Base-by-base conservation (phyloP, 1,284 basidiomycete species). In the Cerioporus squamosus region DNA sequence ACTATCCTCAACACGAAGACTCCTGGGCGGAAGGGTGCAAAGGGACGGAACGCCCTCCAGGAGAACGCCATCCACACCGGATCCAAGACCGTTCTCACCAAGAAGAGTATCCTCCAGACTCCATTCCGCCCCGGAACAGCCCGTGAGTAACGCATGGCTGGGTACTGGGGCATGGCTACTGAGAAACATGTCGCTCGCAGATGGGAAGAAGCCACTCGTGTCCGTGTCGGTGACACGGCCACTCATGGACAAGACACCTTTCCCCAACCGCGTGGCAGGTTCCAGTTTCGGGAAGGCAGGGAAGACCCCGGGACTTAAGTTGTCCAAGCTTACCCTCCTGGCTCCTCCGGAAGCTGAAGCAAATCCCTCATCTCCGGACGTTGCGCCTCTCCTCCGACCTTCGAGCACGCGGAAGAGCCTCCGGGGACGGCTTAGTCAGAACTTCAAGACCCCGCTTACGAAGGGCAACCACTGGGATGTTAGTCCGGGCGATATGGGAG, bases 381-480 rank as follows among this genome's bases (percentile, higher is more conserved):
- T 56, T 64, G 57, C 71, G 42, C 76, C 75, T 0, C 68, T 78
- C 6, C 75, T 81, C 12, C 81, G 86, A 4, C 86, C 88, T 0
- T 90, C 88, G 61, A 88, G 88, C 7, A 79, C 81, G 20, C 76
- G 90, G 80, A 70, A 70, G 62, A 67, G 69, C 56, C 46, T 73
- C 54, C 64, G 88, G 44, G 74, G 68, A 20, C 61, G 71, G 42
- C 40, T 69, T 40, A 68, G 63, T 20, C 64, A 63, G 43, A 64
- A 56, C 26, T 89, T 90, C 64, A 79, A 88, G 68, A 92, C 91
- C 0, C 90, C 90, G 1, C 61, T 79, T 44, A 86, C 85, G n/a
- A 77, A 76, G 12, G 88, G 87, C 10, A 81, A 85, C 57, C 83
- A 87, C 60, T 92, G 90, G 90, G 88, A 93, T 66, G 80, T 89